Percentiles rank a stretch among this genome's conserved stretches.
These are phyloP conservation scores for Penicillium sp. DNA, from an alignment of 2,329 filamentous ascomycete genomes.

Conservation along the genomic window DNA sequence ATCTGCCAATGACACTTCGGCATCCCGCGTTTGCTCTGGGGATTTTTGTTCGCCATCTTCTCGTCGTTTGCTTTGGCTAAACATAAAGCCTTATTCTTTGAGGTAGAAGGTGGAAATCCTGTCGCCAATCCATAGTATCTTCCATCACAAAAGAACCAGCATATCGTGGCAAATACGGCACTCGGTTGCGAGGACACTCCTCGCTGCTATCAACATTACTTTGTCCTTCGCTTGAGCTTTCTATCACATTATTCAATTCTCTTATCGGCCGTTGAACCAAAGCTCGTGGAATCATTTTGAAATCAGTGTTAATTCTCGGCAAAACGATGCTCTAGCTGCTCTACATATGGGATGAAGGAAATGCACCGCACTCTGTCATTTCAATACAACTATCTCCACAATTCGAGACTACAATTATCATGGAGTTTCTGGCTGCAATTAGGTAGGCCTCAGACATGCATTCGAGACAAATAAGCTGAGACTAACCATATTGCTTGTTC, in stretches of 20 bases:
- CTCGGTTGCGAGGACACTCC: neutral
- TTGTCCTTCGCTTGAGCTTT: neutral
- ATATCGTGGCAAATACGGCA: neutral
- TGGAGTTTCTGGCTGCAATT: conserved; percentile 45
- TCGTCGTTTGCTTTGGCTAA: neutral
- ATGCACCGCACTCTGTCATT: conserved; percentile 15
- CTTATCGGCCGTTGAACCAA: neutral
- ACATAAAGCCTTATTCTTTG: neutral
- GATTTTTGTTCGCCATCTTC: conserved; percentile 10
- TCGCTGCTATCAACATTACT: neutral
- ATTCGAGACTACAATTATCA: conserved; percentile 18
- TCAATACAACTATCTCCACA: conserved; percentile 4
- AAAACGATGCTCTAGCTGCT: conserved; percentile 4
- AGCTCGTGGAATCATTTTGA: neutral
- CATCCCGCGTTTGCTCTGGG: conserved; percentile 15
- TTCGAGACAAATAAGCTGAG: neutral
- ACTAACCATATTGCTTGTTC: conserved; percentile 10
- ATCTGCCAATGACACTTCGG: conserved; percentile 11
- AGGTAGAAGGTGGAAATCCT: neutral
- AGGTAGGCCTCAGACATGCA: conserved; percentile 31
- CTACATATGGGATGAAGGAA: conserved; percentile 12
- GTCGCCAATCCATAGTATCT: neutral
- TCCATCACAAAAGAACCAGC: neutral
- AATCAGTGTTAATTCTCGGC: neutral
- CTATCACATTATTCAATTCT: neutral